These are phyloP conservation scores for Fonsecaea erecta DNA, from an alignment of 2,329 filamentous ascomycete species.

Conservation along the genomic window DNA sequence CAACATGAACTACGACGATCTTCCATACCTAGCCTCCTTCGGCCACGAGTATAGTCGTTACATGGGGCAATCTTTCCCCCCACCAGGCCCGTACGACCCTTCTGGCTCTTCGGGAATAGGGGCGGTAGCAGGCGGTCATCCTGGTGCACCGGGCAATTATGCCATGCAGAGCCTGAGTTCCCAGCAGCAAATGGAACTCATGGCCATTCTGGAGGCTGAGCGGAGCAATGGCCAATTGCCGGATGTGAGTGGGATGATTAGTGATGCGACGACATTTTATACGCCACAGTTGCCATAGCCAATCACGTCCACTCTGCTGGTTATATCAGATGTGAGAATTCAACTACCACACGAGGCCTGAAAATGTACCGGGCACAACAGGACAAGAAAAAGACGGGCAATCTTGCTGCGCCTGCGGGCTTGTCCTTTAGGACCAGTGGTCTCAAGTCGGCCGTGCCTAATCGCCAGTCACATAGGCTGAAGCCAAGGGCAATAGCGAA, in stretches of 20 bases:
- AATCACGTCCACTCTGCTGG: neutral
- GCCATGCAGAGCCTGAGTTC: conserved; percentile 73
- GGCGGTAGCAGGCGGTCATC: neutral
- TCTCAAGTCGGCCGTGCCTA: neutral
- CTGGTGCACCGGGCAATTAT: conserved; percentile 40
- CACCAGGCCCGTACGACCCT: conserved; percentile 38
- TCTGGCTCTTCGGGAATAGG: neutral
- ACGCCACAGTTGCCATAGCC: conserved; percentile 35
- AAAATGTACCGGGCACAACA: neutral
- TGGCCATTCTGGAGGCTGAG: conserved; percentile 70
- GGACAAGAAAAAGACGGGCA: neutral
- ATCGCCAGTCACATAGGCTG: neutral
- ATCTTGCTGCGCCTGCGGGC: neutral
- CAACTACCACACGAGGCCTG: neutral
- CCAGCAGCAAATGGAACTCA: conserved; percentile 80
- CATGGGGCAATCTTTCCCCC: conserved; percentile 51
- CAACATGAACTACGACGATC: conserved; percentile 32
- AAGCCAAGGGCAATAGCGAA: neutral
- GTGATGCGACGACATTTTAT: conserved; percentile 50
- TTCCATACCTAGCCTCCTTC: conserved; percentile 50
- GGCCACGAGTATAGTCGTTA: conserved; percentile 55
- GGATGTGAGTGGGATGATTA: conserved; percentile 49
- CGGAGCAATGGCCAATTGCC: conserved; percentile 50
- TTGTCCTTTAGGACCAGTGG: neutral
- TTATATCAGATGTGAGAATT: neutral